Evolutionary conservation across 345 rosid genomes (phyloP), one percentile per base, ranked within the genome.

Genomic region (Bruguiera gymnorhiza): DNA sequence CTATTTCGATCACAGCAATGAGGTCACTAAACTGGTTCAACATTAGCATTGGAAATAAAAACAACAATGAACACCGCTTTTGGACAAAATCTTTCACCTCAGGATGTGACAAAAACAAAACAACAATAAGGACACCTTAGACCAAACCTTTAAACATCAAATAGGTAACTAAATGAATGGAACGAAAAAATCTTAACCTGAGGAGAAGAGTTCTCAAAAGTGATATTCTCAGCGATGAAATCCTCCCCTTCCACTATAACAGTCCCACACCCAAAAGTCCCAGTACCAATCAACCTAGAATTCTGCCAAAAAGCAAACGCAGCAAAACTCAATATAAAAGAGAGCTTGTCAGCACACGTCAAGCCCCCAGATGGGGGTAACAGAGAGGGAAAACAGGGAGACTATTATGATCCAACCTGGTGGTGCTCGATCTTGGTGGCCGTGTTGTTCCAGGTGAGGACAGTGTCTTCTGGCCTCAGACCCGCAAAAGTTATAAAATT

Each of bases 181-280:
- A 23, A 55, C 21, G 30, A 52, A 63, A 23, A 58, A 65, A 23
- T 15, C 34, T 24, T 60, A 68, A 94, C 97, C 88, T 87, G 79
- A 60, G 99, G 97, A 75, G 97, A 65, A 70, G 97, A 92, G 73
- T 95, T 95, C 84, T 95, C 97, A 69, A 95, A 92, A 9, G 99
- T 95, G 85, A 95, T 75, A 79, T 92, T 95, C 84, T 95, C 98
- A 59, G 99, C 97, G 67, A 92, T 84, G 68, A 95, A 92, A 72
- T 92, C 98, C 71, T 90, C 98, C 52, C 99, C 99, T 81, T 95
- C 99, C 53, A 95, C 91, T 20, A 92, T 92, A 70, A 83, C 88
- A 83, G 82, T 87, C 36, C 99, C 99, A 63, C 96, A 90, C 0
- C 94, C 97, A 72, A 95, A 95, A 20, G 97, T 95, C 65, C 98